Base-by-base conservation (phyloP, 441 rosid genomes). In the Gossypium aridum region DNA sequence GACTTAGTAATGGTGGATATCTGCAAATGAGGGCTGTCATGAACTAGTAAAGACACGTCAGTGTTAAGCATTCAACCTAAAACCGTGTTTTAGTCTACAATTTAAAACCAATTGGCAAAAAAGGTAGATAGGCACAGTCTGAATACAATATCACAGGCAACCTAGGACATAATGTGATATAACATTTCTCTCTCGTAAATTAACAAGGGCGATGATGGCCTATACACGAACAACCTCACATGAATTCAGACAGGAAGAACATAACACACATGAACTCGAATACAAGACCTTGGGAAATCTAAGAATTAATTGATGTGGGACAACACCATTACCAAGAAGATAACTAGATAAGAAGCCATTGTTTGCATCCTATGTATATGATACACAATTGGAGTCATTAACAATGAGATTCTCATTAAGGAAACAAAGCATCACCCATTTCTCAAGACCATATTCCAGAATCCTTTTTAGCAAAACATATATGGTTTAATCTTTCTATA, bases 401-500 rank as follows among this genome's bases (percentile, higher is more conserved):
- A 14, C 7, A 65, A 20, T 43, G 17, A 12, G 66, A 26, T 12
- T 26, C 45, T 62, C 28, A 43, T 14, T 22, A 47, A 13, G 71
- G 57, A 25, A 66, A 67, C 13, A 8, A 47, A 66, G 34, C 56
- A 45, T 66, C 37, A 67, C 2, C 71, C 71, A 67, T 45, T 67
- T 67, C 13, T 20, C 3, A 43, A 31, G 7, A 66, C 2, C 34
- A 23, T 3, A 49, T 49, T 68, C 59, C 72, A 49, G 39, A 68
- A 68, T 23, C 51, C 37, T 47, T 65, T 54, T 6, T 6, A 22
- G 71, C 12, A 13, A 66, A 45, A 47, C 5, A 22, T 66, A 20
- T 64, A 45, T 45, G 71, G 49, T 16, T 66, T 22, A 66, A 66
- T 51, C 28, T 43, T 20, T 0, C 49, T 43, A 25, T 43, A 43